Evolutionary conservation across 768 basidiomycete species (phyloP).

Genomic region (Glaciozyma antarctica): DNA sequence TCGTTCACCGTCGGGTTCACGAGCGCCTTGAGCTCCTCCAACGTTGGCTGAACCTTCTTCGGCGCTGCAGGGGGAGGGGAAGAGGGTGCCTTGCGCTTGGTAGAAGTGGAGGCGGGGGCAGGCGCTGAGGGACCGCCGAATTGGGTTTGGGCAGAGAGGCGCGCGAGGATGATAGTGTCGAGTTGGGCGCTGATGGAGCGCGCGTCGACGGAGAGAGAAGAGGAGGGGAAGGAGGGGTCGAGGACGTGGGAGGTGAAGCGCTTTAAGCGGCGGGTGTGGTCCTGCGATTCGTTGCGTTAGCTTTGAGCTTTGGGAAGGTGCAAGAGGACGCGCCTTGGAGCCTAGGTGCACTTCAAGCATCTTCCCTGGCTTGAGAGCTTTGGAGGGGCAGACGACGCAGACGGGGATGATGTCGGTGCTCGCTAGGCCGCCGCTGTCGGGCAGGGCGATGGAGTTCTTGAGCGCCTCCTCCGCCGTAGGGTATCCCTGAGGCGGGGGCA

Average conservation of each 20-base stretch:
- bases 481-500: slow-evolving; percentile 18
- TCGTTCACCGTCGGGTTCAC: background rate
- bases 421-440: slow-evolving; percentile 4
- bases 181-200: slow-evolving; percentile 24
- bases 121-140: slow-evolving; percentile 17
- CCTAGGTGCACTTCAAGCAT: slow-evolving; percentile 28
- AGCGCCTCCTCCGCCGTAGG: slow-evolving; percentile 25
- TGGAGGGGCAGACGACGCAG: slow-evolving; percentile 30
- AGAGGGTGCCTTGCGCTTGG: background rate
- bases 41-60: background rate
- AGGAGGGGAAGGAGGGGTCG: slow-evolving; percentile 6
- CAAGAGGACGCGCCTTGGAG: slow-evolving; percentile 24
- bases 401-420: slow-evolving; percentile 23
- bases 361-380: slow-evolving; percentile 27
- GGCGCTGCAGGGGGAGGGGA: too few species aligned
- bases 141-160: slow-evolving; percentile 16
- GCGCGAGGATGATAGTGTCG: slow-evolving; percentile 21
- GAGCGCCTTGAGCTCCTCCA: background rate
- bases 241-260: slow-evolving; percentile 24
- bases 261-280: slow-evolving; percentile 25
- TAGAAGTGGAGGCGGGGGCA: background rate
- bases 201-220: slow-evolving; percentile 19
- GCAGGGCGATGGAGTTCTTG: slow-evolving; percentile 8
- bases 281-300: slow-evolving; percentile 1
- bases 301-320: too few species aligned